Base-by-base conservation (phyloP, 495 filamentous ascomycete species). In the Aspergillus ostianus region DNA sequence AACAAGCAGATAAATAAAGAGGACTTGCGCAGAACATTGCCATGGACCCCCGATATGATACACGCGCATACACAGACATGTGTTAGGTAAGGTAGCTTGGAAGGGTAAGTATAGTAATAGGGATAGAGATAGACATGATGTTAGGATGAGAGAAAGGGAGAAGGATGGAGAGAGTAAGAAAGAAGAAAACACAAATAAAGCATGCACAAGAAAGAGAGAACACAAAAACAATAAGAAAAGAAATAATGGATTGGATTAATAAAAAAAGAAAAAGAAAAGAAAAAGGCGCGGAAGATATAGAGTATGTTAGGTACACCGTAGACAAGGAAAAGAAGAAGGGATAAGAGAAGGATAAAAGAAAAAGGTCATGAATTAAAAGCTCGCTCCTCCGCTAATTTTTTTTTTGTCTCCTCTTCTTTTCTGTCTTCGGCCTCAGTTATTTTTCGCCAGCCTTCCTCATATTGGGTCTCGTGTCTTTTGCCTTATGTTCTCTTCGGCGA, bases 191-290 rank as follows among this genome's bases (percentile, higher is more conserved):
- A 47, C 50, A 55, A 47, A 55, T 45, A 15, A 32, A 41, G 18
- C 18, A 55, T 45, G 19, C 53, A 30, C 12, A 32, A 56, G 64
- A 58, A 55, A 64, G 55, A 51, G 58, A 55, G n/a, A n/a, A n/a
- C n/a, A n/a, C n/a, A n/a, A n/a, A 61, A 58, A 48, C 62, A 61
- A 53, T 56, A 56, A 55, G 62, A 58, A 49, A 62, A 61, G 51
- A 58, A 50, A 44, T 30, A 36, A 27, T 53, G 23, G 13, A 32
- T 44, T 21, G 20, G 41, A 54, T 36, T 49, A 50, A n/a, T n/a
- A n/a, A n/a, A n/a, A n/a, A n/a, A n/a, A n/a, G n/a, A n/a, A n/a
- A n/a, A n/a, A n/a, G n/a, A n/a, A n/a, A n/a, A n/a, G 41, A 19
- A 23, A 18, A 52, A 46, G 5, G 36, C 3, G n/a, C 6, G 3